phyloP scores from a whole-genome alignment of 768 basidiomycete genomes.

The Sutorius australiensis region DNA sequence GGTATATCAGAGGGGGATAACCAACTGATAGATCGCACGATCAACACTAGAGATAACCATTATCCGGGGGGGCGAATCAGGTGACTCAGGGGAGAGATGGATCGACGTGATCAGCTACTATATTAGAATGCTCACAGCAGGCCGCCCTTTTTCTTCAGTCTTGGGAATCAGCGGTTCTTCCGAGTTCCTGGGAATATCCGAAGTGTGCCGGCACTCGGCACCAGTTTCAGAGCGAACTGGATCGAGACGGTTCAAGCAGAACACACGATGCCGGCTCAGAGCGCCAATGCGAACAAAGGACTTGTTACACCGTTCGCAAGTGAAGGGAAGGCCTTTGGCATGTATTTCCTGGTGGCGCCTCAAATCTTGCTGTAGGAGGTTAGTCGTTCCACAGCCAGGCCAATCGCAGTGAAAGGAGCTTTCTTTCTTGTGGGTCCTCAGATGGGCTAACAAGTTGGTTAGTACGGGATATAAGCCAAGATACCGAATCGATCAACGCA shows the following conservation, averaged over 20 bases:
- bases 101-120: constrained; percentile 9
- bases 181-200: constrained; percentile 30
- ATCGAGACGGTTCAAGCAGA: neutral
- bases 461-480: constrained; percentile 10
- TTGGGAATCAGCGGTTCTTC: constrained; percentile 22
- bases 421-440: constrained; percentile 91
- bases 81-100: constrained; percentile 9
- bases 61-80: constrained; percentile 17
- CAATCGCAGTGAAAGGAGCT: constrained; percentile 92
- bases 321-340: constrained; percentile 88
- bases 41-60: constrained; percentile 20
- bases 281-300: constrained; percentile 95
- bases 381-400: constrained; percentile 91
- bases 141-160: constrained; percentile 32
- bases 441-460: constrained; percentile 54
- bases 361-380: constrained; percentile 91
- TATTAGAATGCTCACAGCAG: constrained; percentile 28
- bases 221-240: constrained; percentile 78
- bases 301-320: constrained; percentile 88
- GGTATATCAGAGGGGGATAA: neutral
- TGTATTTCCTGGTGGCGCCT: constrained; percentile 94
- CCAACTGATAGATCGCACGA: constrained; percentile 5
- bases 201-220: constrained; percentile 57
- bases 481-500: constrained; percentile 29
- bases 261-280: constrained; percentile 86